These are phyloP conservation scores for Decorospora gaudefroyi DNA, from an alignment of 2,329 filamentous ascomycete species.

Conservation along the genomic window DNA sequence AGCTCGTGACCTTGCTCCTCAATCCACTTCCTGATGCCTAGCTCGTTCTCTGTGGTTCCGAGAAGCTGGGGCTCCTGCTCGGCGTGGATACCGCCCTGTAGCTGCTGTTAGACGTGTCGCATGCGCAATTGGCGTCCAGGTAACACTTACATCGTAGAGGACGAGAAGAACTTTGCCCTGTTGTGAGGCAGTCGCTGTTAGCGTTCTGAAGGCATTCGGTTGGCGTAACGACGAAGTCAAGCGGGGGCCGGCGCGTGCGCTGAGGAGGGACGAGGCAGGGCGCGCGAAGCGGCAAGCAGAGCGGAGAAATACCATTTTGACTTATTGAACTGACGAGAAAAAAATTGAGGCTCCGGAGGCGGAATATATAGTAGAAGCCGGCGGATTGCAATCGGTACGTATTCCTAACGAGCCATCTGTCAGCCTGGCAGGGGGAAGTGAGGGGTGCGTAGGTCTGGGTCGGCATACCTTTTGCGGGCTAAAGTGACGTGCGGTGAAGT, in stretches of 20 bases:
- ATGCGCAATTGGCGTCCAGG: slow-evolving; percentile 11
- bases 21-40: slow-evolving; percentile 95
- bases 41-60: slow-evolving; percentile 97
- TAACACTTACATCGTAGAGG: slow-evolving; percentile 78
- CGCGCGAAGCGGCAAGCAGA: slow-evolving; percentile 63
- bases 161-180: slow-evolving; percentile 96
- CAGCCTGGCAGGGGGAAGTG: slow-evolving; percentile 24
- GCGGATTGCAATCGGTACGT: slow-evolving; percentile 25
- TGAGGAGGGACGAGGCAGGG: slow-evolving; percentile 59
- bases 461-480: slow-evolving; percentile 34
- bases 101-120: slow-evolving; percentile 25
- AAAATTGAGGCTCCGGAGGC: slow-evolving; percentile 24
- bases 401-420: slow-evolving; percentile 36
- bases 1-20: slow-evolving; percentile 96
- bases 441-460: slow-evolving; percentile 28
- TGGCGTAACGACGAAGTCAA: slow-evolving; percentile 52
- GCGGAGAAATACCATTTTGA: slow-evolving; percentile 65
- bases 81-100: slow-evolving; percentile 79
- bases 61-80: slow-evolving; percentile 84
- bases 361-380: slow-evolving; percentile 31
- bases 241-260: slow-evolving; percentile 50
- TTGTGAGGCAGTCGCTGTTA: slow-evolving; percentile 67
- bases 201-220: slow-evolving; percentile 61
- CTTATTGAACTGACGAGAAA: slow-evolving; percentile 23
- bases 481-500: slow-evolving; percentile 31